A percentile compares a stretch with the other conserved stretches of the same genome.
These are phyloP conservation scores for Tetratostichococcus sp. DNA, from an alignment of 139 green algal genomes.

Conservation along the genomic window DNA sequence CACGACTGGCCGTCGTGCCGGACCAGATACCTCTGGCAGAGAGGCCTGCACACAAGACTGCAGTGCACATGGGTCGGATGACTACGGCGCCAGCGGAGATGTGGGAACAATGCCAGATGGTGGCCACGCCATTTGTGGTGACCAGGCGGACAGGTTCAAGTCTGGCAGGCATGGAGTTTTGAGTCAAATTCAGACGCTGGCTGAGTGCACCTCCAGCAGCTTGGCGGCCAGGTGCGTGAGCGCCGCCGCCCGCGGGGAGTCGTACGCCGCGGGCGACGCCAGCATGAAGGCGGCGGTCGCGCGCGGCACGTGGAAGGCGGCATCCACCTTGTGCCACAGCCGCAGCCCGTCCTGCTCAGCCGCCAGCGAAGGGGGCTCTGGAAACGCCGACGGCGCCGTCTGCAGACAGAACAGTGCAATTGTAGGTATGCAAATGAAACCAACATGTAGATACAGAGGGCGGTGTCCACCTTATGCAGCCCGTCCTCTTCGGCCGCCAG, in stretches of 20 bases:
- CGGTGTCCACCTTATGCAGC: slow-evolving; percentile 70
- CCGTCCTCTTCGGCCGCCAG: slow-evolving; percentile 63
- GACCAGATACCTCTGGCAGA: no score
- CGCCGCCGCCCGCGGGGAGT: slow-evolving; percentile 35
- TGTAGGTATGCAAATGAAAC: no score
- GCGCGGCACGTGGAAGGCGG: slow-evolving; percentile 61
- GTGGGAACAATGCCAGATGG: no score
- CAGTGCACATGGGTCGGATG: no score
- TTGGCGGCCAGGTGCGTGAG: slow-evolving; percentile 59
- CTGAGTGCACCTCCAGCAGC: slow-evolving; percentile 72
- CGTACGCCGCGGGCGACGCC: slow-evolving; percentile 34
- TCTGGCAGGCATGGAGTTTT: no score
- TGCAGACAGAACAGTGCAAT: not conserved
- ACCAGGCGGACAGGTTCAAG: no score
- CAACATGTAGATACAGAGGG: no score
- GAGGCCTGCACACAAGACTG: no score
- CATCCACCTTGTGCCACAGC: slow-evolving; percentile 85
- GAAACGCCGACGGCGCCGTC: slow-evolving; percentile 10
- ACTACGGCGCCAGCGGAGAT: no score
- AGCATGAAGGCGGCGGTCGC: slow-evolving; percentile 59
- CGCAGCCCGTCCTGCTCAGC: slow-evolving; percentile 56
- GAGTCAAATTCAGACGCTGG: no score
- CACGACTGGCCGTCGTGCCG: no score
- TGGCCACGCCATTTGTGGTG: no score
- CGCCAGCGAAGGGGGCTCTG: slow-evolving; percentile 53